Base-by-base conservation (phyloP, 2,329 filamentous ascomycete species). In the Didymella segeticola region DNA sequence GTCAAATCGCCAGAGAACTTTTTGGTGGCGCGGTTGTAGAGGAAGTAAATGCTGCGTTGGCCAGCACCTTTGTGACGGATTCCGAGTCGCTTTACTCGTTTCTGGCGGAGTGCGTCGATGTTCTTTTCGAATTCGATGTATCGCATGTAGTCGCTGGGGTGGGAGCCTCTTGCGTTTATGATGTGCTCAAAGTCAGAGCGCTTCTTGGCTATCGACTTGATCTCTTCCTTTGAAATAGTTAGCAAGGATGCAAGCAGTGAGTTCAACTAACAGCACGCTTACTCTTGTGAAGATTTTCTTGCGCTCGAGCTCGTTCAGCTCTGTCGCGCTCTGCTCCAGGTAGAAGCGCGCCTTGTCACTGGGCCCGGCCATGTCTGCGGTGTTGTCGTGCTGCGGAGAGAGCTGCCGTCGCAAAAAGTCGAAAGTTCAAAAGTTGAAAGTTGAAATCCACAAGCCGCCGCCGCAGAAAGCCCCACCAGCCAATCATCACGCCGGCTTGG, bases 331-430 rank as follows among this genome's bases (percentile, higher is more conserved):
- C 64, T 93, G 89, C 79, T 99, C 95, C 61, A 98, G 84, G 76
- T 90, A 97, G 78, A 93, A 98, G 53, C 93, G 90, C 50, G 93
- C 95, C 78, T 97, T 98, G 71, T 98, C 95, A 60, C 90, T 89
- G 53, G 95, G 88, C 34, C 86, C 89, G 1, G 92, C 85, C 91
- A 96, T 96, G 55, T 45, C 67, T 69, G 67, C 56, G 53, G 48
- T 52, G 57, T 50, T 41, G 39, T 48, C 14, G 34, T 54, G 54
- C 30, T 26, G 33, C 34, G 19, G 3, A 23, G 43, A 47, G 54
- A 56, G 56, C 48, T 31, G 53, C 38, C 49, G 42, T 57, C 39
- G 56, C 58, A 64, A 65, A 63, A 68, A 68, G 52, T 59, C 63
- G 47, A 57, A 55, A 46, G 42, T 50, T 36, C 6, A 22, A 19